A percentile compares a stretch with the other conserved stretches of the same genome.
These are phyloP conservation scores for Margaritispora aquatica DNA, from an alignment of 495 filamentous ascomycete genomes.

Conservation along the genomic window DNA sequence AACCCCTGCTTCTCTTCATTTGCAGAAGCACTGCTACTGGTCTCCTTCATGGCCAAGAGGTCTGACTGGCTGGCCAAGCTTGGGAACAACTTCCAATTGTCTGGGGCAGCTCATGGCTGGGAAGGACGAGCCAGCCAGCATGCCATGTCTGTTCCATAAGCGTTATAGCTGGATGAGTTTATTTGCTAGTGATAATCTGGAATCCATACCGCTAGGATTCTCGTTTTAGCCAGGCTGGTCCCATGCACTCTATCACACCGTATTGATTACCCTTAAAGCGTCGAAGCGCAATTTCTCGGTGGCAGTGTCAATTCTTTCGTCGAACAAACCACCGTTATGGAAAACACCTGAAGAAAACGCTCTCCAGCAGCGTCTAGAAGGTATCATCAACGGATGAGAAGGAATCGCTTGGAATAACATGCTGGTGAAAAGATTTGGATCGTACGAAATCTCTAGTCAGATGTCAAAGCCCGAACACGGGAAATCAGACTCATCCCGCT, in stretches of 20 bases:
- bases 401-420: constrained; percentile 6
- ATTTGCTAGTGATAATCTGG: constrained; percentile 6
- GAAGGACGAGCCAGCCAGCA: background rate
- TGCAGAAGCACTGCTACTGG: constrained; percentile 2
- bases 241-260: constrained; percentile 18
- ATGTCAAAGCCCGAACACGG: background rate
- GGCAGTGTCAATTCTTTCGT: constrained; percentile 6
- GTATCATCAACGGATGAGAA: constrained; percentile 1
- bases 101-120: background rate
- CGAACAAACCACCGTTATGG: constrained; percentile 12
- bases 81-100: background rate
- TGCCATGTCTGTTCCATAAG: background rate
- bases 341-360: constrained; percentile 13
- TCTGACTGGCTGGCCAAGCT: background rate
- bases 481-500: background rate
- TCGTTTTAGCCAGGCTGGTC: constrained; percentile 17
- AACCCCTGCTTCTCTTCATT: background rate
- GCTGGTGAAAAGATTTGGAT: constrained; percentile 3
- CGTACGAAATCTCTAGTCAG: constrained; percentile 6
- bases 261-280: constrained; percentile 18
- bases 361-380: constrained; percentile 15
- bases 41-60: background rate
- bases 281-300: constrained; percentile 10
- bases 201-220: background rate
- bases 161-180: constrained; percentile 2